Percentiles rank a stretch among this genome's conserved stretches.
phyloP scores from a whole-genome alignment of 1,284 basidiomycete genomes.

The Apiotrichum laibachii region DNA sequence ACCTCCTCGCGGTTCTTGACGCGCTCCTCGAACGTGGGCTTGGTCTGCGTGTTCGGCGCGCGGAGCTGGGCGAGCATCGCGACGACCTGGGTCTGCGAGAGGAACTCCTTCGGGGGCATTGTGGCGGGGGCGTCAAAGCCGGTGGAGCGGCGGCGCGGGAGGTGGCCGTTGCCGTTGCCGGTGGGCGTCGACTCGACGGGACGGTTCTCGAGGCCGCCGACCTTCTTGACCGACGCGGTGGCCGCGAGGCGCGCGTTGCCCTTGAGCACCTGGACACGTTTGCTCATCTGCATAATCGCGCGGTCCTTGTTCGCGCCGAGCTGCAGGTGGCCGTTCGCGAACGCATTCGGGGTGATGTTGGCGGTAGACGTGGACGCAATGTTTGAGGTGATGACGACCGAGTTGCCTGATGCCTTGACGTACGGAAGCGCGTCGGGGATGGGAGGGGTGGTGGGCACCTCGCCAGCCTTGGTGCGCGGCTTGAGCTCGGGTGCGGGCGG shows the following conservation, averaged over 20 bases:
- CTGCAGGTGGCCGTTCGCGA: slow-evolving; percentile 25
- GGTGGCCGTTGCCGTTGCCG: neutral
- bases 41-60: slow-evolving; percentile 26
- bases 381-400: slow-evolving; percentile 84
- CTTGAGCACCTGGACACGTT: slow-evolving; percentile 50
- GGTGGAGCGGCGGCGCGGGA: slow-evolving; percentile 18
- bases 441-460: slow-evolving; percentile 28
- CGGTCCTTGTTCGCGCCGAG: slow-evolving; percentile 41
- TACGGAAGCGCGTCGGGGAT: slow-evolving; percentile 40
- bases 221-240: neutral
- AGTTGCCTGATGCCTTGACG: slow-evolving; percentile 92
- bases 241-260: slow-evolving; percentile 43
- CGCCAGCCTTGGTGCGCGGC: slow-evolving; percentile 33
- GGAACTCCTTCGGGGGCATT: slow-evolving; percentile 31
- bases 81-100: slow-evolving; percentile 41
- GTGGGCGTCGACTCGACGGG: slow-evolving; percentile 1
- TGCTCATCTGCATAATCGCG: slow-evolving; percentile 49
- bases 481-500: slow-evolving; percentile 32
- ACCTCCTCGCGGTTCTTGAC: slow-evolving; percentile 40
- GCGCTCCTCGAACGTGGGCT: slow-evolving; percentile 30
- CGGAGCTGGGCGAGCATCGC: slow-evolving; percentile 38
- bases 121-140: slow-evolving; percentile 11
- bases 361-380: slow-evolving; percentile 75
- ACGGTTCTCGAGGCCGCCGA: neutral
- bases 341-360: slow-evolving; percentile 33